A percentile compares a stretch with the other conserved stretches of the same genome.
Evolutionary conservation across 805 yeast species (phyloP).

Genomic region (Metschnikowia orientalis): DNA sequence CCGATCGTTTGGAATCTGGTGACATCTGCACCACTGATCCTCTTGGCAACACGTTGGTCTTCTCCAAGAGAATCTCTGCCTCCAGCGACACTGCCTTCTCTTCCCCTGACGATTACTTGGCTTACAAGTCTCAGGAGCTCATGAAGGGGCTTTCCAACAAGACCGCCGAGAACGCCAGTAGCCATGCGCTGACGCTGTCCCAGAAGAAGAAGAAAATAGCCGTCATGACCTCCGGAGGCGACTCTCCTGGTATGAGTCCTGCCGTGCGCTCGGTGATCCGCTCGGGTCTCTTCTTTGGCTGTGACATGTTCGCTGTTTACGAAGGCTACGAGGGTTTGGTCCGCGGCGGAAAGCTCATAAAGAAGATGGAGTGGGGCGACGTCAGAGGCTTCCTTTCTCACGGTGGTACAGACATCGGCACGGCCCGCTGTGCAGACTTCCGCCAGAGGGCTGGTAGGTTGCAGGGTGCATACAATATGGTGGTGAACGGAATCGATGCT

Average conservation of each 20-base stretch:
- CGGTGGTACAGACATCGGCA: conserved; percentile 96
- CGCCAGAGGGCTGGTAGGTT: conserved; percentile 82
- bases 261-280: conserved; percentile 94
- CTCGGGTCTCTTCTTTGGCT: conserved; percentile 79
- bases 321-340: conserved; percentile 97
- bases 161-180: not conserved
- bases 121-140: conserved; percentile 22
- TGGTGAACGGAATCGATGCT: conserved; percentile 87
- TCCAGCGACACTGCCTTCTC: conserved; percentile 18
- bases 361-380: conserved; percentile 85
- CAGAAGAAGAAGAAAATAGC: conserved; percentile 51
- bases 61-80: conserved; percentile 23
- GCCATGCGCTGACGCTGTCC: conserved; percentile 1
- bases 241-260: conserved; percentile 98
- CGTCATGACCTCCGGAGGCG: conserved; percentile 98
- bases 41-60: conserved; percentile 28
- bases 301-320: conserved; percentile 86
- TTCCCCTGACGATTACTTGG: conserved; percentile 28
- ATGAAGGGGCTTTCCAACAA: conserved; percentile 8
- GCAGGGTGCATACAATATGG: conserved; percentile 77
- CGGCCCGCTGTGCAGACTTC: conserved; percentile 88
- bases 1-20: conserved; percentile 9
- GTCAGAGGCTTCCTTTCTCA: conserved; percentile 89
- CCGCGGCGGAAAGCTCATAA: conserved; percentile 72
- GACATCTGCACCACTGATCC: conserved; percentile 26